A percentile compares a stretch with the other conserved stretches of the same genome.
Evolutionary conservation across 2,329 filamentous ascomycete genomes (phyloP).

Genomic region (Alternaria burnsii): DNA sequence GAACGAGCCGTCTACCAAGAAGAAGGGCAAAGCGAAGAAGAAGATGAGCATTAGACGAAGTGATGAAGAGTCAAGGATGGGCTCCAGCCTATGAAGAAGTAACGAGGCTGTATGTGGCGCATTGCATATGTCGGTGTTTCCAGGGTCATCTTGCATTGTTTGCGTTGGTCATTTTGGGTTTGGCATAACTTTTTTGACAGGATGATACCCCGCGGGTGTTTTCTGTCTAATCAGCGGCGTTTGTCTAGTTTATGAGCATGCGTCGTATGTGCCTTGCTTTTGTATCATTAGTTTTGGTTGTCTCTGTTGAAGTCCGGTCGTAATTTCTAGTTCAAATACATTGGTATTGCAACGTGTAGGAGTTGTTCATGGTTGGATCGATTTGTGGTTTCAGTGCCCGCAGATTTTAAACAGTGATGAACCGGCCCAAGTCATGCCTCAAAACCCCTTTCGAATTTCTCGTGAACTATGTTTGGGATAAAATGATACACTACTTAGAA

Average conservation of each 20-base stretch:
- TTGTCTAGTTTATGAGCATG: background rate
- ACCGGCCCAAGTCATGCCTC: no score
- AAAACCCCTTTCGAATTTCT: no score
- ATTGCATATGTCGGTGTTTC: conserved; percentile 19
- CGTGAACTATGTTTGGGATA: no score
- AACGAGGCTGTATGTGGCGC: background rate
- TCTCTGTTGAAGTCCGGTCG: background rate
- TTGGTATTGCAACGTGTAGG: background rate
- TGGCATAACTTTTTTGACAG: conserved; percentile 13
- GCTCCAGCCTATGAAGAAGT: conserved; percentile 35
- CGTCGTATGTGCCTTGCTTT: background rate
- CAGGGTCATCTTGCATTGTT: conserved; percentile 8
- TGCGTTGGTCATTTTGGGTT: conserved; percentile 1
- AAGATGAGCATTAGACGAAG: conserved; percentile 29
- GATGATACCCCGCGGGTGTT: conserved; percentile 12
- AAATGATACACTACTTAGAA: no score
- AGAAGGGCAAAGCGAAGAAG: conserved; percentile 45
- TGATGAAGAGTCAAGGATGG: conserved; percentile 35
- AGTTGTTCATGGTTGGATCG: background rate
- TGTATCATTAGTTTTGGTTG: conserved; percentile 1
- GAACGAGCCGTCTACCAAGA: conserved; percentile 34
- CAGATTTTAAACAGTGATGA: no score
- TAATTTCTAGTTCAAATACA: conserved; percentile 10
- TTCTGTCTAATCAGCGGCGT: conserved; percentile 9
- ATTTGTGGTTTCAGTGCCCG: no score